These are phyloP conservation scores for Poa pratensis DNA, from an alignment of 176 grass and related monocot species.

Conservation along the genomic window DNA sequence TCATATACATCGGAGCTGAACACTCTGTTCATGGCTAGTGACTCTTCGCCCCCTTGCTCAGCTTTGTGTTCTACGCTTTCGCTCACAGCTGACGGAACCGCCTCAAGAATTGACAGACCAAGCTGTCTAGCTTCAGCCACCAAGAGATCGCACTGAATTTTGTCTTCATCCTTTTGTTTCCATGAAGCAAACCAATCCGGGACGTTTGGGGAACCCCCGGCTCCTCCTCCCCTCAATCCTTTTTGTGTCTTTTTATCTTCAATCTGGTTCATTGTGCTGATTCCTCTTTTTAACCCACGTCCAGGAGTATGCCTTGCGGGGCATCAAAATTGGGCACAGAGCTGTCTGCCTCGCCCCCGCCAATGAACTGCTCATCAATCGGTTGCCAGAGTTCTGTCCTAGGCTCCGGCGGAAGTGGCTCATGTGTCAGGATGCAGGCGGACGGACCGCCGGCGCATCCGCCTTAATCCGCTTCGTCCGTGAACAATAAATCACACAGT, in stretches of 20 bases:
- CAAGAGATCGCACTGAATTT: background rate
- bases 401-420: background rate
- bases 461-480: too few species aligned
- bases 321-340: background rate
- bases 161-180: background rate
- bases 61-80: background rate
- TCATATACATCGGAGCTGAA: background rate
- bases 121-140: background rate
- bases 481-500: too few species aligned
- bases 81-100: background rate
- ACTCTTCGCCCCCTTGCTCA: background rate
- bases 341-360: background rate
- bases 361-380: background rate
- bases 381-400: background rate
- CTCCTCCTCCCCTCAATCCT: constrained; percentile 4
- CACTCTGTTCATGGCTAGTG: background rate
- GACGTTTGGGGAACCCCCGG: background rate
- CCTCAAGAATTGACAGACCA: background rate
- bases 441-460: too few species aligned
- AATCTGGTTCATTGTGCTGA: background rate
- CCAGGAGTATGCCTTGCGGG: background rate
- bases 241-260: background rate
- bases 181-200: background rate
- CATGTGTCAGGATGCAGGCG: background rate
- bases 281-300: background rate